Evolutionary conservation across 208 protist species (phyloP).

Genomic region (Acanthamoeba royreba): DNA sequence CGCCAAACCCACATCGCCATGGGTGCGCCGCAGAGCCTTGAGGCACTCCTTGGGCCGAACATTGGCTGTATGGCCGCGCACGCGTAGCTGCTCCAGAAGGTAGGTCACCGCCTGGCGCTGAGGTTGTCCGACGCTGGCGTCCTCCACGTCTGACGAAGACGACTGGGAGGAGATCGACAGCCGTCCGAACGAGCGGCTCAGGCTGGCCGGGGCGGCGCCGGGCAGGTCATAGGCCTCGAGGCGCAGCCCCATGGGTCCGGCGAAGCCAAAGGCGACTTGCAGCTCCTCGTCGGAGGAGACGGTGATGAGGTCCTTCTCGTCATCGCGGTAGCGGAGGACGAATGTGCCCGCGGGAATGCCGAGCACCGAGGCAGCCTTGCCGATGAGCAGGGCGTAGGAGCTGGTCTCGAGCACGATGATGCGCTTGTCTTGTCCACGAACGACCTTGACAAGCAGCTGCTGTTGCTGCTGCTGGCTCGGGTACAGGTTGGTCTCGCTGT

Average conservation of each 20-base stretch:
- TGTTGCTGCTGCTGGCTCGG: neutral
- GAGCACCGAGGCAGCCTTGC: neutral
- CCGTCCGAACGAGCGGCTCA: neutral
- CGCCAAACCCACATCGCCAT: neutral
- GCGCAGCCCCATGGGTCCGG: neutral
- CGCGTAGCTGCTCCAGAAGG: neutral
- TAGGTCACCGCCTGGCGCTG: neutral
- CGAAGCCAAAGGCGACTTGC: neutral
- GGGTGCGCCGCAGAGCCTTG: neutral
- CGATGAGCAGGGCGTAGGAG: neutral
- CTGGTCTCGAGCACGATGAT: neutral
- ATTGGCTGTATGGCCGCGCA: neutral
- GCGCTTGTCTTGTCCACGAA: neutral
- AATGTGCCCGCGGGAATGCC: neutral
- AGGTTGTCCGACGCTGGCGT: too few species aligned
- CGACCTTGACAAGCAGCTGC: neutral
- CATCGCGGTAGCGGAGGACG: neutral
- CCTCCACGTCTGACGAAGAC: neutral
- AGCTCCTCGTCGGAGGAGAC: constrained; percentile 20
- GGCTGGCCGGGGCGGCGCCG: neutral
- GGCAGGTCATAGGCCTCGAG: neutral
- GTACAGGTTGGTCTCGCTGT: too few species aligned
- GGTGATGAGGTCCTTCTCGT: constrained; percentile 29
- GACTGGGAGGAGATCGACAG: too few species aligned
- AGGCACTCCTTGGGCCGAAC: neutral